Base-by-base conservation (phyloP, 192 early-diverging fungal genomes). In the Phycomyces blakesleeanus region DNA sequence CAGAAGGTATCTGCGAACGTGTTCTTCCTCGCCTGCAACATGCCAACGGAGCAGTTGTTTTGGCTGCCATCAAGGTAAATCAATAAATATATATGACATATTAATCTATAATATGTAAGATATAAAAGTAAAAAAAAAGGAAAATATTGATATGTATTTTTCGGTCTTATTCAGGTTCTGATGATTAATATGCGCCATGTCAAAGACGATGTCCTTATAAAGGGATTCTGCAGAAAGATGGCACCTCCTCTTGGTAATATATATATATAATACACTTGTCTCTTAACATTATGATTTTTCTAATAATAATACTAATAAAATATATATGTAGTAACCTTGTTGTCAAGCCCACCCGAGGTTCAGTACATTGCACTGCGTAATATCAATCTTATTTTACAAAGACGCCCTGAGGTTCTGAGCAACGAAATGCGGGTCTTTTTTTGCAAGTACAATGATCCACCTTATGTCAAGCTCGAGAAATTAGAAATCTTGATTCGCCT, bases 391-490 rank as follows among this genome's bases (percentile, higher is more conserved):
- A 96, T 98, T 54, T 77, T 97, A 53, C 96, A 98, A 76, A 87
- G 84, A 72, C 86, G 89, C 21, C 84, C 91, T 15, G 89, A 92
- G 58, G 82, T 97, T 59, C 77, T 98, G 47, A 85, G 75, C 57
- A 91, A 95, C 66, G 95, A 98, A 63, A 94, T 96, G 51, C 83
- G 94, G 27, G 95, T 97, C 20, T 98, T 98, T 75, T 98, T 96
- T 72, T 95, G 92, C 78, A 95, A 95, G 72, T 98, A 95, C 81
- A 97, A 98, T 75, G 96, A 98, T 78, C 94, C 96, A 25, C 90
- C 90, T 21, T 98, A 97, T 63, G 94, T 98, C 65, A 98, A 98
- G 74, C 78, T 89, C 38, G 95, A 97, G 59, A 98, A 98, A 66
- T 80, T 98, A 34, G 92, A 94, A 55, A 89, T 98, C 42, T 89